phyloP scores from a whole-genome alignment of 1,284 basidiomycete species.

The Boletus subluridellus region DNA sequence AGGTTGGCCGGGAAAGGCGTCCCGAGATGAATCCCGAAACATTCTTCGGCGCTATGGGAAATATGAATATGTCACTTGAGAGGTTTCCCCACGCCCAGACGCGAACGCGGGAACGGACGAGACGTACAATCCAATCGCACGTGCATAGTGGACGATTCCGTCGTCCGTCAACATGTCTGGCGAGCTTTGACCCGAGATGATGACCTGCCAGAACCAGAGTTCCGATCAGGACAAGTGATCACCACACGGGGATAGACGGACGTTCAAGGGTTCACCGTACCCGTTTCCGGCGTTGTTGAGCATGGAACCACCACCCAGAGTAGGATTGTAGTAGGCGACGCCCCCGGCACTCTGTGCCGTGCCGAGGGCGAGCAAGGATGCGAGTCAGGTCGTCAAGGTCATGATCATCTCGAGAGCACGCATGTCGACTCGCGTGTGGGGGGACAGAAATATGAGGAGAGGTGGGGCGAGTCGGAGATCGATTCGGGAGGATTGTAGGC shows the following conservation, averaged over 20 bases:
- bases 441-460: not conserved
- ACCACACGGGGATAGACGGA: slow-evolving; percentile 9
- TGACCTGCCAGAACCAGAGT: too few relatives aligned
- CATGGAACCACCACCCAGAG: slow-evolving; percentile 49
- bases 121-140: slow-evolving; percentile 37
- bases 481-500: too few relatives aligned
- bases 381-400: not conserved
- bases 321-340: slow-evolving; percentile 46
- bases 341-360: not conserved
- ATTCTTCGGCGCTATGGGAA: slow-evolving; percentile 56
- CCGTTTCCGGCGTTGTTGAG: slow-evolving; percentile 47
- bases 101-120: not conserved
- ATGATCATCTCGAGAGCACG: slow-evolving; percentile 7
- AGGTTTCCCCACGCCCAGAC: not conserved
- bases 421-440: slow-evolving; percentile 6
- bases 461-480: not conserved
- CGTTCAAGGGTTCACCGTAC: slow-evolving; percentile 31
- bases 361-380: slow-evolving; percentile 3
- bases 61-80: not conserved
- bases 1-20: slow-evolving; percentile 57
- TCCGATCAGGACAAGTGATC: slow-evolving; percentile 29
- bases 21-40: slow-evolving; percentile 59
- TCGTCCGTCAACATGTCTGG: too few relatives aligned
- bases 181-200: too few relatives aligned
- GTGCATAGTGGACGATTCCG: too few relatives aligned